These are phyloP conservation scores for Glomus cerebriforme DNA, from an alignment of 192 early-diverging fungal genomes.

Conservation along the genomic window DNA sequence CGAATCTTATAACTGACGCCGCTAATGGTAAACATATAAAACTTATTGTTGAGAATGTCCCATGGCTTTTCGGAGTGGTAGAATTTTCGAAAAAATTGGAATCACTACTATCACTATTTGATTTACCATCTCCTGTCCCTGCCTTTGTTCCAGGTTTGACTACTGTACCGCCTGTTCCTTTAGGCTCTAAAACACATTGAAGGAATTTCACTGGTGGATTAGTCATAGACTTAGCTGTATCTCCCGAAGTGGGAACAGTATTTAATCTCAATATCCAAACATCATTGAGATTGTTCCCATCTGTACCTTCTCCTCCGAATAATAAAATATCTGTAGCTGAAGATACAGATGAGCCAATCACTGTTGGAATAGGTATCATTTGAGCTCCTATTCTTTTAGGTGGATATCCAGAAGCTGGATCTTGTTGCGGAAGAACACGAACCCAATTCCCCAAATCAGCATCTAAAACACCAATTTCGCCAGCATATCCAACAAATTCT, in stretches of 20 bases:
- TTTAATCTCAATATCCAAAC: constrained; percentile 9
- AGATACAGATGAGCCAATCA: background rate
- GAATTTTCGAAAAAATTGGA: background rate
- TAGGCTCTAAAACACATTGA: background rate
- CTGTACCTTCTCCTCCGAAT: constrained; percentile 11
- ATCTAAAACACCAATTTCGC: constrained; percentile 21
- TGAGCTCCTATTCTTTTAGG: background rate
- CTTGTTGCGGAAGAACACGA: constrained; percentile 8
- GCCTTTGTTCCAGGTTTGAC: background rate
- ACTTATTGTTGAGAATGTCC: background rate
- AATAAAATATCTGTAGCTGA: constrained; percentile 4
- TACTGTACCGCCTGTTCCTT: background rate
- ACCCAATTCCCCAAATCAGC: constrained; percentile 19
- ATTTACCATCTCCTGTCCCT: background rate
- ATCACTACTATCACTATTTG: background rate
- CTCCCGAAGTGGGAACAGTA: background rate
- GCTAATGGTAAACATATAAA: constrained; percentile 1
- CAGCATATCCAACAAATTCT: background rate
- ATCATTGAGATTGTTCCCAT: constrained; percentile 7
- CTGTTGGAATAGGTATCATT: background rate
- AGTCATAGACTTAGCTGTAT: background rate
- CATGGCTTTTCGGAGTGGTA: background rate
- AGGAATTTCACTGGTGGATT: background rate
- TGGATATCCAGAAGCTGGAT: background rate
- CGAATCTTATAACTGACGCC: constrained; percentile 17